Evolutionary conservation across 768 basidiomycete genomes (phyloP), one percentile per base, ranked within the genome.

Genomic region (Pleurotus cornucopiae): DNA sequence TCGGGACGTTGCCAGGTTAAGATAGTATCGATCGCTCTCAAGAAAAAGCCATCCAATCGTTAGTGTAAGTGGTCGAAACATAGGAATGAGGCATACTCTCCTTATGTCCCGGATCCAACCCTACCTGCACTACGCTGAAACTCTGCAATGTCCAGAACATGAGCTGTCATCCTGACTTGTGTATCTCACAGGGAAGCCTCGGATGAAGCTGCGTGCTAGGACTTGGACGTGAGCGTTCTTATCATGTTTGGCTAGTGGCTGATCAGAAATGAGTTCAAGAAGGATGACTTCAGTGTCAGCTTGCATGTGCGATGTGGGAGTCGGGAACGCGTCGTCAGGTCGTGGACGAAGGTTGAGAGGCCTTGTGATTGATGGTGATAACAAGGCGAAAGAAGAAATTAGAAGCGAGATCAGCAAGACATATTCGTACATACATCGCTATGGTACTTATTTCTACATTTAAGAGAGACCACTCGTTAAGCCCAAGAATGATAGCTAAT

Each of bases 141-240:
- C 86, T 77, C 63, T 99, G 94, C 7, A 95, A 66, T 0, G 85
- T 86, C 95, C 97, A 98, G 72, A 91, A 98, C 57, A 98, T 67
- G 25, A 98, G 73, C 91, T 94, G 0, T 96, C 95, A 67, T 98
- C 97, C 63, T 98, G 89, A 46, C 84, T 85, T 16, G 76, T 78
- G 67, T 92, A 98, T 55, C 85, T 77, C 9, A 77, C 73, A 0
- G 94, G 92, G 44, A 98, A 89, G 2, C 91, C 85, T 65, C 93
- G 89, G 6, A 85, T 65, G 53, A 93, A 77, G 59, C 86, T 82
- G 21, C 85, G 77, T 1, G 84, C 76, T 20, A 96, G 81, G 64
- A 83, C 96, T 58, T 88, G 82, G 61, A 94, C 73, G 66, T 97
- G 94, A 1, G 75, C 67, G 43, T 80, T 78, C 63, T 79, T 82